Evolutionary conservation across 2,329 filamentous ascomycete species (phyloP), one percentile per base, ranked within the genome.

Genomic region (Cyphellophora attinorum): DNA sequence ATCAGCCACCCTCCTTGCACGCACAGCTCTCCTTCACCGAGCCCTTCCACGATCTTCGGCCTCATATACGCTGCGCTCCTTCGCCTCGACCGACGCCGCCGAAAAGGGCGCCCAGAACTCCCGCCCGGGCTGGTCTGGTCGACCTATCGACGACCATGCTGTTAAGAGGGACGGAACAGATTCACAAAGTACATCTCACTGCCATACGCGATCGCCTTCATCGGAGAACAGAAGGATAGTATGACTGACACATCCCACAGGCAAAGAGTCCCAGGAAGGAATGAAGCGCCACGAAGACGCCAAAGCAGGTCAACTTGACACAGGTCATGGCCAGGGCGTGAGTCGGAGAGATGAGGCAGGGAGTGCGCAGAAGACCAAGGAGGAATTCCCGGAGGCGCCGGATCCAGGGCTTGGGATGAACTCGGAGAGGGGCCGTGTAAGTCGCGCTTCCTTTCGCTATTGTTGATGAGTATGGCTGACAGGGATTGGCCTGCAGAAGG

Each of bases 341-440:
- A 60, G 54, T 18, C 59, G 56, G 8, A 57, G 67, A 44, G 60
- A 62, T 33, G 54, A 57, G 14, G 44, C 44, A 6, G 49, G 55
- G 13, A 51, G 53, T 28, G 55, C 55, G 28, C 48, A 57, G 46
- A 60, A 60, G 48, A 59, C 61, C 3, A 65, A 69, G 50, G 40
- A 62, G 42, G 65, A 68, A 33, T 55, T 64, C 53, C 67, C 67
- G 2, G 57, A 67, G 40, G 65, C 65, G n/a, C 67, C 67, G 2
- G 59, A 58, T 44, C 67, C 64, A 10, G 54, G 71, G 10, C 61
- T 69, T 48, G 67, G 68, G n/a, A 69, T 70, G 62, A 65, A 67
- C 44, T 66, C 70, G 49, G 67, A 70, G 47, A 63, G 63, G 41
- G 64, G 60, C 2, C 44, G 53, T 47, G 64, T 66, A 45, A 56